Base-by-base conservation (phyloP, 2,329 filamentous ascomycete genomes). In the Exophiala phaeomuriformis region DNA sequence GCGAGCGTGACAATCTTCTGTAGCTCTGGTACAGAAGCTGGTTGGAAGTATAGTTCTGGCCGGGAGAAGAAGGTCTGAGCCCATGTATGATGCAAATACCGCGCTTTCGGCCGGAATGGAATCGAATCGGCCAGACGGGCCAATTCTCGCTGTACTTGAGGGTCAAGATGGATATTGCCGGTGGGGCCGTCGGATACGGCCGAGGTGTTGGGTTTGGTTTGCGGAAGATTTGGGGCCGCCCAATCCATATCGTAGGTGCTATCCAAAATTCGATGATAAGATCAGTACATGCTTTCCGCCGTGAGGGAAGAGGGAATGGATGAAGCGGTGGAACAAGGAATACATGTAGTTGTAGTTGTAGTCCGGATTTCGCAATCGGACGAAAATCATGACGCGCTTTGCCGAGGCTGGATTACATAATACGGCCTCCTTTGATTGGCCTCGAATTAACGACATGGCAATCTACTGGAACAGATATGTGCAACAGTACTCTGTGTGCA, bases 31-130 rank as follows among this genome's bases (percentile, higher is more conserved):
- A 93, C 75, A 1, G 84, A 85, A 64, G 86, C 79, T 2, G 93
- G 93, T 64, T 87, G 87, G 63, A 97, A 82, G 72, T 91, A 96
- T 54, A 97, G 83, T 75, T 96, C 90, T 2, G 93, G 93, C 12
- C 84, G 81, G 47, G 86, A 93, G 65, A 86, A 84, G 73, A 94
- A 96, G 47, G 93, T 97, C 66, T 85, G 84, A 37, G 93, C 93
- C 93, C 93, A 98, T 19, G 93, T 98, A 64, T 85, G 84, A 74
- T 97, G 93, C 46, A 84, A 72, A 69, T 97, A 84, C 49, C 80
- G 75, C 55, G 79, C 75, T 53, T 77, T 78, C 4, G 88, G 87
- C 68, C 85, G 86, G 73, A 97, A 95, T 41, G 89, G 82, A 37
- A 93, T 71, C 54, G 74, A 70, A 61, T 80, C 76, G 64, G 84